These are phyloP conservation scores for Sugiyamaella novakii DNA, from an alignment of 1,139 yeast species.

Conservation along the genomic window DNA sequence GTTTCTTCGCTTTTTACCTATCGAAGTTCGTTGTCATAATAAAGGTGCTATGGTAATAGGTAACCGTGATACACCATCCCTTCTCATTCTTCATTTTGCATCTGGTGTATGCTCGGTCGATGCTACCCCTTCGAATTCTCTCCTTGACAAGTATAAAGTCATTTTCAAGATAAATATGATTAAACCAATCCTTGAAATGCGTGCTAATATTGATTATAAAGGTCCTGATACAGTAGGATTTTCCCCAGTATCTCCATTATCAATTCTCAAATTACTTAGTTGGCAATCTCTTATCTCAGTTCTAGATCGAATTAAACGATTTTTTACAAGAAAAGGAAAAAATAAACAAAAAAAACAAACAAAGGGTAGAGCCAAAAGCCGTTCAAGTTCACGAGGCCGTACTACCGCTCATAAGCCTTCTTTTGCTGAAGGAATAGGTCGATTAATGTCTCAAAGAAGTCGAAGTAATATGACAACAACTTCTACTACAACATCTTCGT, in stretches of 20 bases:
- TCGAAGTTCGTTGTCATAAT: slow-evolving; percentile 53
- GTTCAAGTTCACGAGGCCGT: neutral
- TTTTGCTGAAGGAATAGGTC: neutral
- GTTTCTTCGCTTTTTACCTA: slow-evolving; percentile 55
- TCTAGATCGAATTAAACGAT: neutral
- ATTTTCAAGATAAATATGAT: slow-evolving; percentile 49
- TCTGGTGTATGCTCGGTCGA: slow-evolving; percentile 64
- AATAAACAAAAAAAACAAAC: slow-evolving; percentile 1
- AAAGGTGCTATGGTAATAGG: slow-evolving; percentile 81
- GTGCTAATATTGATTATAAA: slow-evolving; percentile 65
- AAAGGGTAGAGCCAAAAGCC: neutral
- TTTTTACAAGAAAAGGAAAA: neutral
- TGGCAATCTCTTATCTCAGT: slow-evolving; percentile 2
- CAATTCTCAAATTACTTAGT: slow-evolving; percentile 10
- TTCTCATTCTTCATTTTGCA: slow-evolving; percentile 63
- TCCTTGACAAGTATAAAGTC: slow-evolving; percentile 58
- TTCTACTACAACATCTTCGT: slow-evolving; percentile 2
- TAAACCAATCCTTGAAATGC: slow-evolving; percentile 59
- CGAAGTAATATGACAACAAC: neutral
- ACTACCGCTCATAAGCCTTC: neutral
- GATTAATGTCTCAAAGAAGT: neutral
- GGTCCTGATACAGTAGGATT: slow-evolving; percentile 29
- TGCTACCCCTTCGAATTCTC: slow-evolving; percentile 51
- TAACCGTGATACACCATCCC: slow-evolving; percentile 72
- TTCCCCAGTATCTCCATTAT: slow-evolving; percentile 15